A percentile compares a stretch with the other conserved stretches of the same genome.
These are phyloP conservation scores for Pythium scleroteichum DNA, from an alignment of 352 stramenopile species.

Conservation along the genomic window DNA sequence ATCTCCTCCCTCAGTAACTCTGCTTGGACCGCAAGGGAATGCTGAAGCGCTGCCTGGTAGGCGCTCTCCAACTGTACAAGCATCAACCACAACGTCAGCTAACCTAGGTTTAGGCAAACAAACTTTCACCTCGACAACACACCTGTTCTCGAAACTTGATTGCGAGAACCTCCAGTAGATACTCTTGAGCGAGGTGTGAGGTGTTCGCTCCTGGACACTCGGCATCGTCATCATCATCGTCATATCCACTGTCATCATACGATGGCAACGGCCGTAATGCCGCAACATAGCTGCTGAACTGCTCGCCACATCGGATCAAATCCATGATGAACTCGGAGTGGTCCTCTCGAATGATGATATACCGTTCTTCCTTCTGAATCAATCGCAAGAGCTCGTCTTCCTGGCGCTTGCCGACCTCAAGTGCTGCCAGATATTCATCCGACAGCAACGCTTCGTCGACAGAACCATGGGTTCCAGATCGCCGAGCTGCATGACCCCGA, in stretches of 20 bases:
- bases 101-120: background rate
- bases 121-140: conserved; percentile 1
- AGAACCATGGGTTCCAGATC: background rate
- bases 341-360: conserved; percentile 83
- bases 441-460: conserved; percentile 43
- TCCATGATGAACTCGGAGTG: conserved; percentile 83
- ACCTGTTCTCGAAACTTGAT: conserved; percentile 85
- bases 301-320: conserved; percentile 73
- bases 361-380: conserved; percentile 80
- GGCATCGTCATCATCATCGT: conserved; percentile 55
- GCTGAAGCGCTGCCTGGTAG: conserved; percentile 76
- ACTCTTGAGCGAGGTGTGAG: conserved; percentile 75
- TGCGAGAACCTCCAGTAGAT: conserved; percentile 72
- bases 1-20: conserved; percentile 77
- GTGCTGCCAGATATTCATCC: conserved; percentile 62
- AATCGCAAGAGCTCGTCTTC: conserved; percentile 72
- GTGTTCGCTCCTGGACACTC: conserved; percentile 77
- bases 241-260: conserved; percentile 34
- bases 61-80: conserved; percentile 58
- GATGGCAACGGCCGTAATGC: conserved; percentile 31
- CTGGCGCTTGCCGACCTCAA: conserved; percentile 65
- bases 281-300: conserved; percentile 67
- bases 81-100: conserved; percentile 15
- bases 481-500: conserved; percentile 11
- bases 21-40: conserved; percentile 71